These are phyloP conservation scores for Candida insectorum DNA, from an alignment of 805 yeast genomes.

Conservation along the genomic window DNA sequence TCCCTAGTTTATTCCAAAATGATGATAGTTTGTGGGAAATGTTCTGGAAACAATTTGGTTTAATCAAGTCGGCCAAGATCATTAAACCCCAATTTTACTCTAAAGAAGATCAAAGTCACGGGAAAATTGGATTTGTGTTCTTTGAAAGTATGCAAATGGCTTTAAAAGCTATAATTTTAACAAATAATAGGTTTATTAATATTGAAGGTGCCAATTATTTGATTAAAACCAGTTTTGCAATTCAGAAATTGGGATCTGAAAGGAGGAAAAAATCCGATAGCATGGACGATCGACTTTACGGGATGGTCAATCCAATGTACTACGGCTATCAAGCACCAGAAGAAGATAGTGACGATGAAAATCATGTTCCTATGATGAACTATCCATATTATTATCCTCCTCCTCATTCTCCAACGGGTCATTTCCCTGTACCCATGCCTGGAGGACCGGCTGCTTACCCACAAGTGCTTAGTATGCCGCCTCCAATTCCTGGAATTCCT, in stretches of 20 bases:
- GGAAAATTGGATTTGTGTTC: constrained; percentile 60
- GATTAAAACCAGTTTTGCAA: constrained; percentile 39
- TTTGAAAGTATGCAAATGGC: constrained; percentile 58
- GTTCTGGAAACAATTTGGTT: constrained; percentile 40
- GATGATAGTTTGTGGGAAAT: constrained; percentile 40
- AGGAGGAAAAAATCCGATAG: constrained; percentile 6
- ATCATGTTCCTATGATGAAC: background rate
- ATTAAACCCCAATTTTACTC: constrained; percentile 40
- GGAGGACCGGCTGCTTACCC: too few relatives aligned
- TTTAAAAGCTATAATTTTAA: constrained; percentile 52
- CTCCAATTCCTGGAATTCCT: too few relatives aligned
- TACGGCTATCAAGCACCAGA: constrained; percentile 2
- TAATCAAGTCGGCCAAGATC: constrained; percentile 38
- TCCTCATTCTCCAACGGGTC: background rate
- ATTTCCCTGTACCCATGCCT: background rate
- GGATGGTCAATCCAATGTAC: constrained; percentile 1
- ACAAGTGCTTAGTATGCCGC: too few relatives aligned
- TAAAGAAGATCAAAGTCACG: constrained; percentile 15
- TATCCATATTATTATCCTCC: constrained; percentile 1
- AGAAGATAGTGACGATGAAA: constrained; percentile 3
- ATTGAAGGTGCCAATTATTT: constrained; percentile 18
- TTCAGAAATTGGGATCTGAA: constrained; percentile 25
- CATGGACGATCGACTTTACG: background rate
- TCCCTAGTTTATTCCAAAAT: constrained; percentile 56
- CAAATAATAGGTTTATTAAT: constrained; percentile 43